Base-by-base conservation (phyloP, 177 flowering plant genomes). In the Vitis hybrid region DNA sequence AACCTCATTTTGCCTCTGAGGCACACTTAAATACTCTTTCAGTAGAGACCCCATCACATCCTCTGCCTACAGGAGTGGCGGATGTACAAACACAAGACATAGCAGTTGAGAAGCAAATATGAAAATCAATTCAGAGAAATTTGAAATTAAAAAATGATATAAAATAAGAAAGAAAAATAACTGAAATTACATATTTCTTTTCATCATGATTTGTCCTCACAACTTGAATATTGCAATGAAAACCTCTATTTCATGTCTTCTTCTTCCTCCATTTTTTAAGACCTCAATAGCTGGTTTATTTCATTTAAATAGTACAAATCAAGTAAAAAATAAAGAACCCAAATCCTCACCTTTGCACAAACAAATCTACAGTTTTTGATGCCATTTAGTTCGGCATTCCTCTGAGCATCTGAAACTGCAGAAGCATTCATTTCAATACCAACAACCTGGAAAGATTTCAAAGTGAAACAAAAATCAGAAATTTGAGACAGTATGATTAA, bases 401-500 rank as follows among this genome's bases (percentile, higher is more conserved):
- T 83, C 6, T 81, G 81, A 72, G 97, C 98, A 84, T 94, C 98
- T 50, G 78, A 83, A 66, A 95, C 94, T 51, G 99, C 98, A 60
- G 99, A 93, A 69, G 88, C 93, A 82, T 95, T 95, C 99, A 91
- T 90, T 81, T 95, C 99, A 82, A 93, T 86, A 59, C 99, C 99
- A 68, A 95, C 87, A 74, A 95, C 97, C 99, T 95, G 85, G 48
- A 58, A 68, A 72, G 48, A 70, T 71, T 48, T 15, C 50, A 52
- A 74, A 6, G 56, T 2, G 49, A 63, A 58, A 49, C 61, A 59
- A 68, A 21, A 51, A 4, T 62, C 21, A 48, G 11, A 21, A 39
- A 9, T 68, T 14, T 17, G 54, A 39, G 32, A 66, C 2, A 60
- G 2, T 15, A 9, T 12, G 14, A 69, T 18, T 3, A 45, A 71